A percentile compares a stretch with the other conserved stretches of the same genome.
These are phyloP conservation scores for Corymbia maculata DNA, from an alignment of 345 rosid genomes.

Conservation along the genomic window DNA sequence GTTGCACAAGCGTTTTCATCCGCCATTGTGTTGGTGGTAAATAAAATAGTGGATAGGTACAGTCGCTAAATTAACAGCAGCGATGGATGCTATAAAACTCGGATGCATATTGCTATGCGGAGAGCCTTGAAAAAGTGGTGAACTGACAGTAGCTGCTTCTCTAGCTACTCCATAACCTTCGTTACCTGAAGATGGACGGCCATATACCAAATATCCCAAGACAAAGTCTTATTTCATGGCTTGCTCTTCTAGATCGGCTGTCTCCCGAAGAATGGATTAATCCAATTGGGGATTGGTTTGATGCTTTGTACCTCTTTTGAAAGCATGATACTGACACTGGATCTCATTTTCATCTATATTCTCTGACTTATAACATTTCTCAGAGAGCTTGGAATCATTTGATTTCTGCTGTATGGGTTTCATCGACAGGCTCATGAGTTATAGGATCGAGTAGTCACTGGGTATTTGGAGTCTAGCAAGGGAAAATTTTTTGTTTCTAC, in stretches of 20 bases:
- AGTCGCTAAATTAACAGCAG: neutral
- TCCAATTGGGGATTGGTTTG: neutral
- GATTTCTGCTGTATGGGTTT: neutral
- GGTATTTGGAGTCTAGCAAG: neutral
- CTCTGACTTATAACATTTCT: neutral
- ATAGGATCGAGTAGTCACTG: neutral
- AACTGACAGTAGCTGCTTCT: neutral
- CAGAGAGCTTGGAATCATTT: neutral
- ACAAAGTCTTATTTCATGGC: neutral
- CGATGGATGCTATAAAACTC: neutral
- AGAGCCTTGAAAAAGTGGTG: neutral
- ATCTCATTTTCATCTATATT: neutral
- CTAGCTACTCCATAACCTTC: neutral
- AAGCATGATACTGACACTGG: neutral
- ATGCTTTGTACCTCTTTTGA: neutral
- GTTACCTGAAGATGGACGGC: neutral
- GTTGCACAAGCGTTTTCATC: neutral
- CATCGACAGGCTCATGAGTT: neutral
- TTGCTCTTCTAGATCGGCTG: neutral
- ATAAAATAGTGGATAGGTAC: neutral
- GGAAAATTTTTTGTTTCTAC: neutral
- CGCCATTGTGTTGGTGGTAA: neutral
- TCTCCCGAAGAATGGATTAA: neutral
- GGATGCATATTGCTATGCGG: neutral
- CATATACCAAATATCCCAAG: neutral